phyloP scores from a whole-genome alignment of 169 alveolate species.

The Plasmodium billcollinsi region DNA sequence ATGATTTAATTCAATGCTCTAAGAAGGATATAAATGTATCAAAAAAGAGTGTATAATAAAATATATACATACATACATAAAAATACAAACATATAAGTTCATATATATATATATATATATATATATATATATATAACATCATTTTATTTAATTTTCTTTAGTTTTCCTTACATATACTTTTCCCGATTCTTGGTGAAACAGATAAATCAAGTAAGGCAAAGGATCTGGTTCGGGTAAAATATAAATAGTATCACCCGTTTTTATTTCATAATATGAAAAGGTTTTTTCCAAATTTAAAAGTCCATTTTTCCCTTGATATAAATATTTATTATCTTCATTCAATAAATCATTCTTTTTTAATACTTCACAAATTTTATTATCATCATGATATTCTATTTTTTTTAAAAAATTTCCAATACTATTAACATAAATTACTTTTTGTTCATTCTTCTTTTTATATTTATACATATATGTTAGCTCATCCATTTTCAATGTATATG shows the following conservation, averaged over 20 bases:
- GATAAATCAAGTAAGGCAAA: constrained; percentile 44
- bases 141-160: background rate
- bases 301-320: constrained; percentile 40
- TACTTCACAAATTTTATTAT: constrained; percentile 38
- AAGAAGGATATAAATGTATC: background rate
- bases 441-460: constrained; percentile 5
- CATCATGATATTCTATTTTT: constrained; percentile 44
- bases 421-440: constrained; percentile 24
- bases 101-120: background rate
- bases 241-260: constrained; percentile 35
- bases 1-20: constrained; percentile 61
- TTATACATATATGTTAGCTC: constrained; percentile 19
- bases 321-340: constrained; percentile 5
- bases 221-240: constrained; percentile 65
- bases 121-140: background rate
- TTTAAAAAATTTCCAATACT: constrained; percentile 35
- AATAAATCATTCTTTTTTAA: constrained; percentile 18
- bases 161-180: constrained; percentile 30
- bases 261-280: constrained; percentile 36
- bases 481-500: constrained; percentile 9
- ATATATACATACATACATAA: background rate
- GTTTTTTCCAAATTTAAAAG: constrained; percentile 57
- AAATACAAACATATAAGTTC: background rate
- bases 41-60: background rate
- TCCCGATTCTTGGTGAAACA: constrained; percentile 61